Evolutionary conservation across 768 basidiomycete genomes (phyloP).

Genomic region (Melanogaster broomeanus): DNA sequence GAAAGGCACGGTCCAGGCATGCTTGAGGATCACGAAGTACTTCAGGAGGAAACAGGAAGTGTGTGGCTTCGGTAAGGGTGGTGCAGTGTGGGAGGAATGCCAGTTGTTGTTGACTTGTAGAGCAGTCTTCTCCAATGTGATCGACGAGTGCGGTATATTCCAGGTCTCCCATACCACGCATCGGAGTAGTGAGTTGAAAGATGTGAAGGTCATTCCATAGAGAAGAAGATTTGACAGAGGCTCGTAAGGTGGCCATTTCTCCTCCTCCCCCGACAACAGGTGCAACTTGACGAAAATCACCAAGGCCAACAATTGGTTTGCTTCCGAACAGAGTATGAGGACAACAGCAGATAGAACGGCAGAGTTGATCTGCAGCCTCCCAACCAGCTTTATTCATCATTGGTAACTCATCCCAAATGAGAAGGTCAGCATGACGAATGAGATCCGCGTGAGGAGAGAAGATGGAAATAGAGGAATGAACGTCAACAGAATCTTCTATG

Average conservation of each 20-base stretch:
- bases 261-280: constrained; percentile 38
- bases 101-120: constrained; percentile 24
- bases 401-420: constrained; percentile 47
- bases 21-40: constrained; percentile 22
- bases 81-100: constrained; percentile 20
- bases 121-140: constrained; percentile 37
- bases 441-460: constrained; percentile 33
- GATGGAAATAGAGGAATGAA: constrained; percentile 33
- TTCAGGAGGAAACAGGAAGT: constrained; percentile 30
- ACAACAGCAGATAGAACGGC: neutral
- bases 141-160: constrained; percentile 39
- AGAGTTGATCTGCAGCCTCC: constrained; percentile 36
- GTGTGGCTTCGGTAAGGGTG: constrained; percentile 12
- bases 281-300: constrained; percentile 43
- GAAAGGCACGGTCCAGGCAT: constrained; percentile 34
- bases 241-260: constrained; percentile 28
- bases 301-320: constrained; percentile 36
- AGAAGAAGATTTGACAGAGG: constrained; percentile 37
- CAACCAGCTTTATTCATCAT: constrained; percentile 40
- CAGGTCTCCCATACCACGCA: constrained; percentile 39
- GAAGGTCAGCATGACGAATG: constrained; percentile 27
- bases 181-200: constrained; percentile 29
- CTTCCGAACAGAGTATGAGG: constrained; percentile 36
- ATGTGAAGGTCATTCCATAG: constrained; percentile 36
- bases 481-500: constrained; percentile 31